Evolutionary conservation across 2,329 filamentous ascomycete genomes (phyloP), one percentile per base, ranked within the genome.

Genomic region (Boeremia exigua): DNA sequence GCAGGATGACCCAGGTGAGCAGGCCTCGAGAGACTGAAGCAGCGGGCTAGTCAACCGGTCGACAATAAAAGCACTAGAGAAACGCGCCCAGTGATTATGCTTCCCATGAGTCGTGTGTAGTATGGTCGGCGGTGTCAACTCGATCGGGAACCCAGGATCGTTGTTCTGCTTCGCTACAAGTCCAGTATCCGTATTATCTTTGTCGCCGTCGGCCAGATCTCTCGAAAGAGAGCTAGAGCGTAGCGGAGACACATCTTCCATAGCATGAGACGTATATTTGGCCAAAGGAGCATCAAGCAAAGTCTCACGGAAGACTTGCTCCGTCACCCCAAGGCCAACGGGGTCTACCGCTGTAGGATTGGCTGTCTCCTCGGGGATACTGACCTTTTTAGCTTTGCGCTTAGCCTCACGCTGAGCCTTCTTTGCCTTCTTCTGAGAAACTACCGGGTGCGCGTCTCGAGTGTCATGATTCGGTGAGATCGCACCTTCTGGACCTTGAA

Each of bases 361-460:
- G 19, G 29, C 23, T 36, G 29, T 17, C 19, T 48, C 39, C 12
- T 56, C 56, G 32, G 43, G 10, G 2, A 37, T 45, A 14, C 38
- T 32, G 4, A 48, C 15, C 50, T 65, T 66, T 47, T 64, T 69
- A 29, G 58, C 59, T 36, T 70, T 72, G 11, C 62, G 63, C 36
- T 62, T 59, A 3, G 45, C 34, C 27, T 65, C 55, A 1, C 62
- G 58, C 28, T 58, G 54, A 5, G 55, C 39, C 48, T 71, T 72
- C 37, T 68, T 67, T 14, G 58, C 56, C 56, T 66, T 70, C 54
- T 64, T 70, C 38, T 66, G 59, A 12, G 66, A 63, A 2, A 67
- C 47, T 10, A 50, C 29, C 3, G 52, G 46, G 14, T 46, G 46
- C 14, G 12, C 17, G 12, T 49, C 27, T 39, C 36, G 28, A 11